Percentiles rank a stretch among this genome's conserved stretches.
phyloP scores from a whole-genome alignment of 306 rosid species.

The Clitoria ternatea region DNA sequence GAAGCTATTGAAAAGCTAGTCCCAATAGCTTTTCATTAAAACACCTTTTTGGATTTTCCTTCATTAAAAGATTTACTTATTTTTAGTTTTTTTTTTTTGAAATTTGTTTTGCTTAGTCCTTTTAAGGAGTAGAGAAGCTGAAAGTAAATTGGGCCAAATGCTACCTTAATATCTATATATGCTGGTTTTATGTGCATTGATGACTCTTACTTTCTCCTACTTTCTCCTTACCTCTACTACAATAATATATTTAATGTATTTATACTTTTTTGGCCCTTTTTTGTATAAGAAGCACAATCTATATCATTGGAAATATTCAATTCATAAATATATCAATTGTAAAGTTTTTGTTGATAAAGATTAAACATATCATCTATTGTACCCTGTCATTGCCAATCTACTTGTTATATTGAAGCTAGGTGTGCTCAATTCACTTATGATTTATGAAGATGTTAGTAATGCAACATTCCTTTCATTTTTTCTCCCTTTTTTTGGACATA shows the following conservation, averaged over 20 bases:
- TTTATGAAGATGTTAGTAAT: not conserved
- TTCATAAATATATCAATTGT: not conserved
- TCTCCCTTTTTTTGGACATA: not conserved
- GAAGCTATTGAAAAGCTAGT: too few species aligned
- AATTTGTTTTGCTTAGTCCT: too few species aligned
- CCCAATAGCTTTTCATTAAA: too few species aligned
- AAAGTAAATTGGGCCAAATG: too few species aligned
- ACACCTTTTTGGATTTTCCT: too few species aligned
- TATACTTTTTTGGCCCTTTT: not conserved
- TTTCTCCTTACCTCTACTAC: not conserved
- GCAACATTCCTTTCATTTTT: not conserved
- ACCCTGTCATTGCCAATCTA: not conserved
- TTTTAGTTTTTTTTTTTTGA: too few species aligned
- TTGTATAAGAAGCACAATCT: not conserved
- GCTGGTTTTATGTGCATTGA: slow-evolving; percentile 14
- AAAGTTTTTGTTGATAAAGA: not conserved
- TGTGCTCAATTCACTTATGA: not conserved
- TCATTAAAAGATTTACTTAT: too few species aligned
- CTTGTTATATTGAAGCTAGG: not conserved
- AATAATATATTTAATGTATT: slow-evolving; percentile 1
- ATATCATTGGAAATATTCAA: not conserved
- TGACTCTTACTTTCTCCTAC: not conserved
- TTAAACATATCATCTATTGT: not conserved
- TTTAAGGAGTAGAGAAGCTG: too few species aligned
- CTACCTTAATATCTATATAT: slow-evolving; percentile 1